These are phyloP conservation scores for Fistulifera pelliculosa DNA, from an alignment of 108 stramenopile species.

Conservation along the genomic window DNA sequence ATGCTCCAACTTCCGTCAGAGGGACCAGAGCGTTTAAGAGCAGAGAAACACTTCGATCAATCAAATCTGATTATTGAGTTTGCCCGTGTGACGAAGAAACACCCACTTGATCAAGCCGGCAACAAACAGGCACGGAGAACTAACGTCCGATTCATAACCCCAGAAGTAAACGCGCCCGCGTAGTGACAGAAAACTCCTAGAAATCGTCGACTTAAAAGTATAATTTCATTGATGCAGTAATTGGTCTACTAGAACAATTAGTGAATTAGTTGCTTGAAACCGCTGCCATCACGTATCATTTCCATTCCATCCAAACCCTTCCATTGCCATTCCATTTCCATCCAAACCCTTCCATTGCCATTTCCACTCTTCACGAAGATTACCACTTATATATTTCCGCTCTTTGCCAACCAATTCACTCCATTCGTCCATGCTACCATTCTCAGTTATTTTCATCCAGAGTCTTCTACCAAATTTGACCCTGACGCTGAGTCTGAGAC, in stretches of 20 bases:
- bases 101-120: slow-evolving; percentile 34
- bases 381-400: no score
- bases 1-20: slow-evolving; percentile 66
- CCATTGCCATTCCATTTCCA: slow-evolving; percentile 1
- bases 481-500: no score
- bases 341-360: slow-evolving; percentile 8
- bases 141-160: neutral
- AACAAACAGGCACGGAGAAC: slow-evolving; percentile 1
- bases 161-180: neutral
- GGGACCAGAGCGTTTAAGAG: slow-evolving; percentile 39
- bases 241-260: neutral
- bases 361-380: neutral
- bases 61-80: slow-evolving; percentile 48
- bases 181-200: no score
- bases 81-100: slow-evolving; percentile 35
- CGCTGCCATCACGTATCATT: neutral
- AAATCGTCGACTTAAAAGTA: no score
- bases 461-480: no score
- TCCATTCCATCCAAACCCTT: neutral
- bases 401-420: no score
- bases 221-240: no score
- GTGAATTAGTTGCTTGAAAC: neutral
- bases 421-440: neutral
- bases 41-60: slow-evolving; percentile 26
- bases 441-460: neutral